Evolutionary conservation across 148 eudicot genomes (phyloP), one percentile per base, ranked within the genome.

Genomic region (Diospyros lotus): DNA sequence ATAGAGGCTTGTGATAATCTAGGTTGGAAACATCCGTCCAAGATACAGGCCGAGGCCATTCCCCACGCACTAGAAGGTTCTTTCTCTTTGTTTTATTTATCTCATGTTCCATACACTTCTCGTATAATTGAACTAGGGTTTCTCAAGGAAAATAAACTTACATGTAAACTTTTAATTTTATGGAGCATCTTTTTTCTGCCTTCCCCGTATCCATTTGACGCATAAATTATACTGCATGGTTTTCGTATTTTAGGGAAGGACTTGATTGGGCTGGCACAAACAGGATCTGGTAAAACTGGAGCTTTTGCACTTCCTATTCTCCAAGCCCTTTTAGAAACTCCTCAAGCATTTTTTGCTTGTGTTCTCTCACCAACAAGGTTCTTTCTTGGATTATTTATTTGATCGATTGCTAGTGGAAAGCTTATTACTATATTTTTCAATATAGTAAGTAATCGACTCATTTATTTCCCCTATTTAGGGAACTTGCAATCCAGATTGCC

Each of bases 221-320:
- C 46, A 52, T 42, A 73, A 69, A 64, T 67, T 39, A 38, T 73
- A 28, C 42, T 53, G 48, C 46, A 17, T 60, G 72, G 53, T 60
- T 51, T 50, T 9, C 44, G 62, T 52, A 58, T 40, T 77, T 8
- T 66, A 86, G 98, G 97, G 5, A 94, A 86, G 81, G 98, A 94
- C 80, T 72, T 94, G 56, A 92, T 94, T 76, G 98, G 93, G 70
- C 93, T 94, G 73, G 98, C 97, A 43, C 92, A 94, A 78, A 94
- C 98, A 40, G 98, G 98, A 58, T 94, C 98, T 10, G 98, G 98
- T 53, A 94, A 94, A 83, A 94, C 98, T 41, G 98, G 92, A n/a
- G 98, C 98, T 5, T 94, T 94, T 54, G 97, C 91, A 2, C 79
- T 94, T 68, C 98, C 98, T 4, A 90, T 94, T 38, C 81, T 94